A percentile compares a stretch with the other conserved stretches of the same genome.
These are phyloP conservation scores for Crithidia sp. DNA, from an alignment of 208 protist species.

Conservation along the genomic window DNA sequence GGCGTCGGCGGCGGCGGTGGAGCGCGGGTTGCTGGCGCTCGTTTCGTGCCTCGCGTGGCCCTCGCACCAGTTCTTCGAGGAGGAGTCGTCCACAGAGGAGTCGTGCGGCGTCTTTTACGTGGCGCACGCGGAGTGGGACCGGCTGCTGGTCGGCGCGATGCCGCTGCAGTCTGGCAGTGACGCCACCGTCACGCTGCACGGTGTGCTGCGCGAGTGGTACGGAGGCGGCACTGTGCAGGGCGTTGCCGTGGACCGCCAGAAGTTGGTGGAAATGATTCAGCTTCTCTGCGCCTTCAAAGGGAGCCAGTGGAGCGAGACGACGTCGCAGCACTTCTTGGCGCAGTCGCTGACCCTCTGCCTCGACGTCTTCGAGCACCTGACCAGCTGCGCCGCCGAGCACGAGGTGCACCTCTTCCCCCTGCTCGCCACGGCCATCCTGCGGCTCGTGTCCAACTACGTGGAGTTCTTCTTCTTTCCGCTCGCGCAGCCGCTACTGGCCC, in stretches of 20 bases:
- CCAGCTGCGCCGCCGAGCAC: constrained; percentile 7
- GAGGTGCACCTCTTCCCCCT: constrained; percentile 42
- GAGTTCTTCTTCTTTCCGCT: constrained; percentile 35
- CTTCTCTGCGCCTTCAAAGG: constrained; percentile 50
- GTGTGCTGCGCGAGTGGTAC: constrained; percentile 35
- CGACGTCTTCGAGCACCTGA: constrained; percentile 37
- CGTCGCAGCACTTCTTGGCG: constrained; percentile 33
- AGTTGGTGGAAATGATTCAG: constrained; percentile 45
- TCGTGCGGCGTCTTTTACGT: constrained; percentile 53
- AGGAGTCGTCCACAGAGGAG: constrained; percentile 61
- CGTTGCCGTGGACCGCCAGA: constrained; percentile 29
- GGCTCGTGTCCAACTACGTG: constrained; percentile 51
- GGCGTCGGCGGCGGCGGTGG: constrained; percentile 26
- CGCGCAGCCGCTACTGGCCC: constrained; percentile 24
- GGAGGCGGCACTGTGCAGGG: constrained; percentile 17
- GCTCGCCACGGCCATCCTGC: constrained; percentile 39
- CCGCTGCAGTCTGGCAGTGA: background rate
- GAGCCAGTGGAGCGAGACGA: constrained; percentile 24
- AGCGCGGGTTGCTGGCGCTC: constrained; percentile 43
- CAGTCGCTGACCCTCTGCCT: constrained; percentile 39
- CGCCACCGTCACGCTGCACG: constrained; percentile 27
- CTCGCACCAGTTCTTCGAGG: constrained; percentile 77
- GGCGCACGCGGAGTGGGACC: constrained; percentile 51
- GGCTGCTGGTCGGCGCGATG: constrained; percentile 43
- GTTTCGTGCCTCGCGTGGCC: constrained; percentile 75